Percentiles rank a stretch among this genome's conserved stretches.
Evolutionary conservation across 2,329 filamentous ascomycete genomes (phyloP).

Genomic region (Penicillium sp.): DNA sequence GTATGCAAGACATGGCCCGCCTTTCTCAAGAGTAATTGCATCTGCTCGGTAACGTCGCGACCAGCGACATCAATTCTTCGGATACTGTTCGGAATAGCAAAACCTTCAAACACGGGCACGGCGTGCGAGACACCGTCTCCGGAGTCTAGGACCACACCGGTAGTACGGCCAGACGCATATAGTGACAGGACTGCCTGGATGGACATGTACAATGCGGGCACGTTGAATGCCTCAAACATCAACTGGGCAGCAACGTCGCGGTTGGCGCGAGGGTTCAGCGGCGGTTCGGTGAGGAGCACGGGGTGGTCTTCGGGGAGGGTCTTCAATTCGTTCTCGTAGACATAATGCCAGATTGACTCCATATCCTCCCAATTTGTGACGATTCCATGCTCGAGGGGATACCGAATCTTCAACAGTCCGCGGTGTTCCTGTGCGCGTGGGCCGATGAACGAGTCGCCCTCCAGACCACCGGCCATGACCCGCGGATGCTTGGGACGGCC

Average conservation of each 20-base stretch:
- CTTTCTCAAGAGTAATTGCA: constrained; percentile 87
- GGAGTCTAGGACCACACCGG: constrained; percentile 89
- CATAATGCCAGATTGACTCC: constrained; percentile 98
- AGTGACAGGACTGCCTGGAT: constrained; percentile 95
- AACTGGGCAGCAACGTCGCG: constrained; percentile 96
- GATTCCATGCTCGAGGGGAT: constrained; percentile 94
- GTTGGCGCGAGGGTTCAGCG: constrained; percentile 90
- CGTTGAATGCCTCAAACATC: constrained; percentile 97
- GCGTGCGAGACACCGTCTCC: constrained; percentile 96
- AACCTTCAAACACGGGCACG: constrained; percentile 95
- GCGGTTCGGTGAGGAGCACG: constrained; percentile 90
- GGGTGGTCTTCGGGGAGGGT: constrained; percentile 98
- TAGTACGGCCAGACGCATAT: constrained; percentile 92
- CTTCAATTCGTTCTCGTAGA: constrained; percentile 93
- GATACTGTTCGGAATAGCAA: constrained; percentile 93
- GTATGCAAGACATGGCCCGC: constrained; percentile 94
- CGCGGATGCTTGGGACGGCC: constrained; percentile 91
- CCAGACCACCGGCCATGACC: constrained; percentile 90
- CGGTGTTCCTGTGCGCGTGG: constrained; percentile 84
- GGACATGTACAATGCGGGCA: constrained; percentile 90
- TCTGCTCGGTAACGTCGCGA: constrained; percentile 89
- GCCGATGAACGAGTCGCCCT: constrained; percentile 96
- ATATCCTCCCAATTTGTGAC: constrained; percentile 99
- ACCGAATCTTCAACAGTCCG: constrained; percentile 89
- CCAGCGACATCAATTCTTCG: constrained; percentile 93